Evolutionary conservation across 2,329 filamentous ascomycete species (phyloP).

Genomic region (Cylindrodendrum hubeiense): DNA sequence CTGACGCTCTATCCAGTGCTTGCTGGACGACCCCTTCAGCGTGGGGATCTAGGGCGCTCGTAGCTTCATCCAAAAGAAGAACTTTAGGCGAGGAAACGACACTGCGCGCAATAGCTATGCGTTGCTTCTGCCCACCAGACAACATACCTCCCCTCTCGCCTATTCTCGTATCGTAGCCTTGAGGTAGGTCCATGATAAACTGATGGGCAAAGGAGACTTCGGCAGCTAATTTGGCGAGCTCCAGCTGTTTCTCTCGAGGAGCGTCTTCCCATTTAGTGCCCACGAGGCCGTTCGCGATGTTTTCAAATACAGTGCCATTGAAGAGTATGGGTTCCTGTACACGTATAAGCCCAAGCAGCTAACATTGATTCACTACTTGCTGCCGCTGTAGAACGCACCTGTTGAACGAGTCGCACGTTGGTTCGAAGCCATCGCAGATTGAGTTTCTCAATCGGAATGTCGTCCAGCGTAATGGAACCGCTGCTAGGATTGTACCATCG

Average conservation of each 20-base stretch:
- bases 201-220: slow-evolving; percentile 38
- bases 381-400: slow-evolving; percentile 4
- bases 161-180: slow-evolving; percentile 40
- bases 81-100: slow-evolving; percentile 71
- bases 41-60: slow-evolving; percentile 51
- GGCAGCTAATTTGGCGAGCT: slow-evolving; percentile 33
- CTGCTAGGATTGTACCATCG: slow-evolving; percentile 66
- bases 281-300: slow-evolving; percentile 39
- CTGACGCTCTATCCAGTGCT: slow-evolving; percentile 63
- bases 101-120: slow-evolving; percentile 73
- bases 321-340: slow-evolving; percentile 42
- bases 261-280: slow-evolving; percentile 9
- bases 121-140: slow-evolving; percentile 71
- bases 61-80: slow-evolving; percentile 68
- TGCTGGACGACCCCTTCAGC: slow-evolving; percentile 62
- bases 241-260: slow-evolving; percentile 9
- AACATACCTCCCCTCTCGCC: slow-evolving; percentile 39
- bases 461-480: slow-evolving; percentile 55
- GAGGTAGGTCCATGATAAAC: slow-evolving; percentile 35
- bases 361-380: too few species aligned
- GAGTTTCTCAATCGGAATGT: slow-evolving; percentile 51
- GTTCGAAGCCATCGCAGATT: slow-evolving; percentile 61
- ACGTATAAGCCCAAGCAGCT: too few species aligned
- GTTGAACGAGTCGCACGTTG: slow-evolving; percentile 58
- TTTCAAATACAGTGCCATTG: slow-evolving; percentile 45